These are phyloP conservation scores for Beauveria sp. DNA, from an alignment of 2,329 filamentous ascomycete genomes.

Conservation along the genomic window DNA sequence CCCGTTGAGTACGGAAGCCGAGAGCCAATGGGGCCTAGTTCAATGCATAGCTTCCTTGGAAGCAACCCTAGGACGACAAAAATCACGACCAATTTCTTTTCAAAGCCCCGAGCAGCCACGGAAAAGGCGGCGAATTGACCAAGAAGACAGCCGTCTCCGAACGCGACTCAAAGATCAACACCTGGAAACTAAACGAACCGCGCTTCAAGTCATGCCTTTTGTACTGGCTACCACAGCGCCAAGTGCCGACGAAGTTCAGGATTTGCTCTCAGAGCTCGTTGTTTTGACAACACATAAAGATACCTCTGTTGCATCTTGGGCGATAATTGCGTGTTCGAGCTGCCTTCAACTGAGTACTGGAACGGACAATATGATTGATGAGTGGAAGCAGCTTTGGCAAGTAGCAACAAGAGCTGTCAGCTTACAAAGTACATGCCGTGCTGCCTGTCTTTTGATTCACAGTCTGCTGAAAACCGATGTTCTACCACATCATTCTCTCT, in stretches of 20 bases:
- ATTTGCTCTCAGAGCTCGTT: constrained; percentile 51
- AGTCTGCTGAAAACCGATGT: constrained; percentile 58
- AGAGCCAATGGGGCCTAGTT: constrained; percentile 53
- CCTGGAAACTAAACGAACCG: constrained; percentile 37
- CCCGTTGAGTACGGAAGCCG: constrained; percentile 44
- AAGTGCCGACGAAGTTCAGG: constrained; percentile 42
- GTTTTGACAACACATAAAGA: constrained; percentile 63
- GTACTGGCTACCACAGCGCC: constrained; percentile 40
- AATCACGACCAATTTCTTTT: constrained; percentile 11
- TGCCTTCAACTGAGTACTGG: constrained; percentile 21
- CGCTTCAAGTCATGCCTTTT: constrained; percentile 52
- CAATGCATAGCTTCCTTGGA: constrained; percentile 51
- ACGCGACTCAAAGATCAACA: constrained; percentile 41
- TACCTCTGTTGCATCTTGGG: constrained; percentile 63
- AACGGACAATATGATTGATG: constrained; percentile 29
- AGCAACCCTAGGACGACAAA: constrained; percentile 30
- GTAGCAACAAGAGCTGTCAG: constrained; percentile 63
- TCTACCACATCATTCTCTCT: constrained; percentile 59
- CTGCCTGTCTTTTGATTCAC: constrained; percentile 67
- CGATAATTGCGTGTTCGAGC: constrained; percentile 69
- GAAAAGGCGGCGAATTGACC: constrained; percentile 41
- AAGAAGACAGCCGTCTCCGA: constrained; percentile 37
- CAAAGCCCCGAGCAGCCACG: constrained; percentile 37
- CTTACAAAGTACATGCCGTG: constrained; percentile 62
- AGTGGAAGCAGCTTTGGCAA: constrained; percentile 73